Evolutionary conservation across 805 yeast species (phyloP).

Genomic region (Debaryomyces hansenii): DNA sequence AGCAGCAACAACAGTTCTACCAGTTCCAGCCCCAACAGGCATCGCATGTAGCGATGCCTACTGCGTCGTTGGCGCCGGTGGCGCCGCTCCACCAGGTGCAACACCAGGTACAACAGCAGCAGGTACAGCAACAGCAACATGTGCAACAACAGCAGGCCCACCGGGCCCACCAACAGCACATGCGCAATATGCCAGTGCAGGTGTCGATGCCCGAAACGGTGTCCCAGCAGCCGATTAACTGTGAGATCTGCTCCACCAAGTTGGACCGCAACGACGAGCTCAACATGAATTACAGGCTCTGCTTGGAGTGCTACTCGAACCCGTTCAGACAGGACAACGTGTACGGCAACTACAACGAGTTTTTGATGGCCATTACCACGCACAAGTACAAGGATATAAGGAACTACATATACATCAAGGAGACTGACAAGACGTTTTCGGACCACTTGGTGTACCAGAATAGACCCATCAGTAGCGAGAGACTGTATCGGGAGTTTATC

Average conservation of each 20-base stretch:
- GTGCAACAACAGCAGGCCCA: constrained; percentile 14
- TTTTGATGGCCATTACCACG: constrained; percentile 18
- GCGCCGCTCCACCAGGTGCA: not conserved
- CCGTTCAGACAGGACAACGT: constrained; percentile 28
- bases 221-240: constrained; percentile 11
- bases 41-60: constrained; percentile 5
- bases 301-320: constrained; percentile 27
- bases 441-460: constrained; percentile 20
- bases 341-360: constrained; percentile 27
- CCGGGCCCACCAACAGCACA: constrained; percentile 15
- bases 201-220: constrained; percentile 14
- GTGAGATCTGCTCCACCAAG: constrained; percentile 27
- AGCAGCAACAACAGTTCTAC: constrained; percentile 11
- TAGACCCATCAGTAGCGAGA: constrained; percentile 25
- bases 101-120: constrained; percentile 4
- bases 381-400: constrained; percentile 13
- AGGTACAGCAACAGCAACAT: constrained; percentile 5
- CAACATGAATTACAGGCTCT: constrained; percentile 25
- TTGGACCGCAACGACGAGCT: constrained; percentile 25
- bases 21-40: constrained; percentile 8
- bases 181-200: constrained; percentile 7
- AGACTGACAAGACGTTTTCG: constrained; percentile 19
- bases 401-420: constrained; percentile 19
- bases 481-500: constrained; percentile 34
- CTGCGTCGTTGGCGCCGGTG: constrained; percentile 3